These are phyloP conservation scores for Ceratobasidium sp. DNA, from an alignment of 1,284 basidiomycete species.

Conservation along the genomic window DNA sequence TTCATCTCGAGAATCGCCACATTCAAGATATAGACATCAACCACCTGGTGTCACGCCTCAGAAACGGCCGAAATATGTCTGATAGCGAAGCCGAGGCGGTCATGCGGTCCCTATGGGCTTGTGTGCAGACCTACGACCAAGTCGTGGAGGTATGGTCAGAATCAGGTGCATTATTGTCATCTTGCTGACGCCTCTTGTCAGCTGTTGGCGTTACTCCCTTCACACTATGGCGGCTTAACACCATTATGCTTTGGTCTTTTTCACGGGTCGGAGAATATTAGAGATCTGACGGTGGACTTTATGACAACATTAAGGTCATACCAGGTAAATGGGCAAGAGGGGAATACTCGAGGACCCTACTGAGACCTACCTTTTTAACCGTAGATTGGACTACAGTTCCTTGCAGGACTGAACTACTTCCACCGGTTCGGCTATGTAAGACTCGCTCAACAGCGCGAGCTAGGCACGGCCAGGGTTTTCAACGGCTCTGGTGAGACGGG, in stretches of 20 bases:
- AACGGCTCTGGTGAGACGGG: conserved; percentile 8
- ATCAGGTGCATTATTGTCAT: not conserved
- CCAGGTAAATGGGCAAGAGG: conserved; percentile 62
- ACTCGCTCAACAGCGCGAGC: conserved; percentile 67
- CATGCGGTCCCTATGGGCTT: conserved; percentile 72
- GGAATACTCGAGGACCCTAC: not conserved
- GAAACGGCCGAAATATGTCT: conserved; percentile 64
- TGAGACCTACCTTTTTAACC: conserved; percentile 39
- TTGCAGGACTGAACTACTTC: conserved; percentile 88
- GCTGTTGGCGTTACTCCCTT: conserved; percentile 79
- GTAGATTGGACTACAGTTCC: conserved; percentile 84
- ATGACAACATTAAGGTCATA: conserved; percentile 78
- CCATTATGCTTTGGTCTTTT: conserved; percentile 89
- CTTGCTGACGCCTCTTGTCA: conserved; percentile 47
- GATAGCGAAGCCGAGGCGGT: conserved; percentile 76
- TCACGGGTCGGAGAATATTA: conserved; percentile 77
- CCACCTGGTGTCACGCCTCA: conserved; percentile 75
- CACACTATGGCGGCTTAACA: conserved; percentile 81
- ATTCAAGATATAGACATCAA: conserved; percentile 71
- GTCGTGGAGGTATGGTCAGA: conserved; percentile 76
- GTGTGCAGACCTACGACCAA: conserved; percentile 80
- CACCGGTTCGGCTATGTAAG: conserved; percentile 86
- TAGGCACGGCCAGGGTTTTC: not conserved
- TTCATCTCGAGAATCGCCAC: conserved; percentile 53
- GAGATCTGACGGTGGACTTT: conserved; percentile 81